These are phyloP conservation scores for Stevia rebaudiana DNA, from an alignment of 140 eudicot species.

Conservation along the genomic window DNA sequence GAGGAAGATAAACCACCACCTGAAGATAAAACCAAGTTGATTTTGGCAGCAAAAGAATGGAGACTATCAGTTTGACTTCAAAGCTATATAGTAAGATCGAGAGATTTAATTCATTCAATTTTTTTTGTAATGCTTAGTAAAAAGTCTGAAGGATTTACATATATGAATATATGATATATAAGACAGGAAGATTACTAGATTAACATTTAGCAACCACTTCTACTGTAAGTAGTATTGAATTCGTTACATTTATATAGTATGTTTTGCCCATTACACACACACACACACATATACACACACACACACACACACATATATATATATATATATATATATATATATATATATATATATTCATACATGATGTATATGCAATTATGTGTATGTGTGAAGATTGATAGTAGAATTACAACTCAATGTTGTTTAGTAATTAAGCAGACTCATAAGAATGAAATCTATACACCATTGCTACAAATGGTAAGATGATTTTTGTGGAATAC, in stretches of 20 bases:
- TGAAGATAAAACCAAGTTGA: conserved; percentile 9
- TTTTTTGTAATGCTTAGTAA: not conserved
- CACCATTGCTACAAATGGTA: conserved; percentile 17
- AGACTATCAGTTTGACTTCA: conserved; percentile 8
- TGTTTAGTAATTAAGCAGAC: not conserved
- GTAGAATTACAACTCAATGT: conserved; percentile 12
- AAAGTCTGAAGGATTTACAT: no score
- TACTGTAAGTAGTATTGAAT: not conserved
- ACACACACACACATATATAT: not conserved
- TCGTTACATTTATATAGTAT: not conserved
- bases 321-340: no score
- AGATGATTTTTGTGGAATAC: conserved; percentile 1
- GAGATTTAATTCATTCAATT: not conserved
- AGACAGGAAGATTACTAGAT: no score
- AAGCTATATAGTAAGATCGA: not conserved
- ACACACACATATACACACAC: not conserved
- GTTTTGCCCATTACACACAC: not conserved
- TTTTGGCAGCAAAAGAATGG: conserved; percentile 18
- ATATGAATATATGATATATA: no score
- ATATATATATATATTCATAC: not conserved
- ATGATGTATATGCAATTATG: not conserved
- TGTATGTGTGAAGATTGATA: not conserved
- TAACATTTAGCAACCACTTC: no score
- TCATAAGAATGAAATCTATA: conserved; percentile 22
- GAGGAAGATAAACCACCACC: no score